Conservation (phyloP, 2,329 filamentous ascomycete genomes). For the Colletotrichum zoysiae region DNA sequence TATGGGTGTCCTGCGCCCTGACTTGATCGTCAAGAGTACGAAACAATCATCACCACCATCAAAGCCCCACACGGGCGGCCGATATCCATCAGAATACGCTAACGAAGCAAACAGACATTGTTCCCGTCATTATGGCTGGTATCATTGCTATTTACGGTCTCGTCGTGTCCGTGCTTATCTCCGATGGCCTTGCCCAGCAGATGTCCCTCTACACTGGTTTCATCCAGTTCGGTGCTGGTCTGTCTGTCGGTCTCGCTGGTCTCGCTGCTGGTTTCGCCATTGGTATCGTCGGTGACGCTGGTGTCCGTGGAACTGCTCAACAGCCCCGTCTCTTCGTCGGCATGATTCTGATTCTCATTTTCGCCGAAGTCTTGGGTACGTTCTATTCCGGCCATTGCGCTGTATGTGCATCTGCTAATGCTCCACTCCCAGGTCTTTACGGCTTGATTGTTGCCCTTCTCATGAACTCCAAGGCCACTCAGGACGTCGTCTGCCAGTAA, state of each 20-base stretch:
- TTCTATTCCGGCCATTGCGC: slow-evolving; percentile 42
- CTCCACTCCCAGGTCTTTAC: slow-evolving; percentile 82
- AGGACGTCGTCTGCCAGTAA: slow-evolving; percentile 72
- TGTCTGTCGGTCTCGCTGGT: slow-evolving; percentile 85
- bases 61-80: background rate
- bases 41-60: slow-evolving; percentile 34
- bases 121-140: slow-evolving; percentile 99
- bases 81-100: slow-evolving; percentile 34
- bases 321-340: slow-evolving; percentile 91
- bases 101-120: slow-evolving; percentile 78
- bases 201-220: slow-evolving; percentile 84
- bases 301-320: slow-evolving; percentile 88
- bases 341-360: slow-evolving; percentile 99
- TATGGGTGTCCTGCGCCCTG: slow-evolving; percentile 97
- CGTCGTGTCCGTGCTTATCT: slow-evolving; percentile 89
- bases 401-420: slow-evolving; percentile 27
- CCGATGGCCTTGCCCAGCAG: slow-evolving; percentile 80
- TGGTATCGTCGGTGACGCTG: slow-evolving; percentile 88
- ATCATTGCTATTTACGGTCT: slow-evolving; percentile 99
- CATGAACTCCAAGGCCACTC: slow-evolving; percentile 95
- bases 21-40: slow-evolving; percentile 99
- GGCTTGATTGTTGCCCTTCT: slow-evolving; percentile 98
- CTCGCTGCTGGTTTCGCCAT: slow-evolving; percentile 88
- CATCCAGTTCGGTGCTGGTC: slow-evolving; percentile 87
- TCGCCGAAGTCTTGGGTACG: slow-evolving; percentile 97